phyloP scores from a whole-genome alignment of 176 grass and related monocot genomes.

The Eleusine coracana region DNA sequence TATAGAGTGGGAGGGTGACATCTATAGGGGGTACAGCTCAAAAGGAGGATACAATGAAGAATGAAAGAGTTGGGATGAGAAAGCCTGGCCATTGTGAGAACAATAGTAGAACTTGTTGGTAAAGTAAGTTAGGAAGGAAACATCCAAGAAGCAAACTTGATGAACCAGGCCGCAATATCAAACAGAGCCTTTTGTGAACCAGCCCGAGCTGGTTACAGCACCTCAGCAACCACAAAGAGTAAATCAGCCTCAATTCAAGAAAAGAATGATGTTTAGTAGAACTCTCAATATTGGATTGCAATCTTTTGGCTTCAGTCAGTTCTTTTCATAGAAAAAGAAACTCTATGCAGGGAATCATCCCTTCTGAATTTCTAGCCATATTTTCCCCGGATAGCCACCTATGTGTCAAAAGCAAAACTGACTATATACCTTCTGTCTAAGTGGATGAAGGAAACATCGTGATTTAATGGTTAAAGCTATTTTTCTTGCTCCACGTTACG shows the following conservation, averaged over 20 bases:
- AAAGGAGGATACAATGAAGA: neutral
- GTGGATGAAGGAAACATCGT: neutral
- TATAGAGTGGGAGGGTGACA: neutral
- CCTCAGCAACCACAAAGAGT: neutral
- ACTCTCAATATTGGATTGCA: neutral
- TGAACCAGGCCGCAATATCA: neutral
- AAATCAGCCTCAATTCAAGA: neutral
- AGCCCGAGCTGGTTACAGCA: neutral
- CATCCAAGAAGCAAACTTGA: neutral
- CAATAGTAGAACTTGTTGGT: neutral
- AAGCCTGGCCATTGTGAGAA: neutral
- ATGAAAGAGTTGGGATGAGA: neutral
- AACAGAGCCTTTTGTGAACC: neutral
- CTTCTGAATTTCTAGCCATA: neutral
- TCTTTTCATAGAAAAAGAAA: neutral
- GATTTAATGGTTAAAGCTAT: neutral
- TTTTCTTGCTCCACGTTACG: neutral
- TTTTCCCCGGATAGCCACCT: neutral
- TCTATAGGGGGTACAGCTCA: neutral
- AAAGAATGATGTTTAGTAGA: neutral
- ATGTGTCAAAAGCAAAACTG: neutral
- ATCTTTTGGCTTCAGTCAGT: neutral
- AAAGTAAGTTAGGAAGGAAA: neutral
- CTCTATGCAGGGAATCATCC: neutral
- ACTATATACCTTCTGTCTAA: neutral